Evolutionary conservation across 129 eudicot genomes (phyloP).

Genomic region (Escallonia rubra): DNA sequence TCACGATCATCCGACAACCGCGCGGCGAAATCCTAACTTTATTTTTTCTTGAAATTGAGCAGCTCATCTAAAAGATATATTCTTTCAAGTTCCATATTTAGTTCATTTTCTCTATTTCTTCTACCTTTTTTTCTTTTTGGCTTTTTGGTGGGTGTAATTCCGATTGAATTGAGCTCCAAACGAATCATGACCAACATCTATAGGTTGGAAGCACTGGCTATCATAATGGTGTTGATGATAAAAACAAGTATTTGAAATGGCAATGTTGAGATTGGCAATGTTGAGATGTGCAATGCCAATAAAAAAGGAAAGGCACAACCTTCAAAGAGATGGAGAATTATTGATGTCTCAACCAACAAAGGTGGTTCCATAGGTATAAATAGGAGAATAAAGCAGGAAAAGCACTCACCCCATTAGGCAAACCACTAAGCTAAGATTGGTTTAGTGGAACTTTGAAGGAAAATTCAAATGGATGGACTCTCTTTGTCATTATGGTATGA

Average conservation of each 20-base stretch:
- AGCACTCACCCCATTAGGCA: conserved; percentile 7
- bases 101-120: no score
- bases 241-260: conserved; percentile 2
- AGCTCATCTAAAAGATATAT: background rate
- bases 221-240: conserved; percentile 17
- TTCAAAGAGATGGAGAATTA: conserved; percentile 12
- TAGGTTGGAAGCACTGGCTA: background rate
- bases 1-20: no score
- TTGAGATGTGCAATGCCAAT: conserved; percentile 18
- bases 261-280: no score
- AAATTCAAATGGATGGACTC: conserved; percentile 1
- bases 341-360: conserved; percentile 7
- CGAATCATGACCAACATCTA: background rate
- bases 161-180: background rate
- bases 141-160: background rate
- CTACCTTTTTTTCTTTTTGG: background rate
- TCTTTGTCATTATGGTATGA: conserved; percentile 4
- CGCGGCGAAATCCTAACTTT: background rate
- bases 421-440: background rate
- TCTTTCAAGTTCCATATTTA: background rate
- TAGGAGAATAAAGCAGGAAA: conserved; percentile 13
- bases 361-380: background rate
- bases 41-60: background rate
- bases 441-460: background rate
- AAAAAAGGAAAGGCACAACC: conserved; percentile 12